phyloP scores from a whole-genome alignment of 768 basidiomycete species.

The Tricholoma sp. region DNA sequence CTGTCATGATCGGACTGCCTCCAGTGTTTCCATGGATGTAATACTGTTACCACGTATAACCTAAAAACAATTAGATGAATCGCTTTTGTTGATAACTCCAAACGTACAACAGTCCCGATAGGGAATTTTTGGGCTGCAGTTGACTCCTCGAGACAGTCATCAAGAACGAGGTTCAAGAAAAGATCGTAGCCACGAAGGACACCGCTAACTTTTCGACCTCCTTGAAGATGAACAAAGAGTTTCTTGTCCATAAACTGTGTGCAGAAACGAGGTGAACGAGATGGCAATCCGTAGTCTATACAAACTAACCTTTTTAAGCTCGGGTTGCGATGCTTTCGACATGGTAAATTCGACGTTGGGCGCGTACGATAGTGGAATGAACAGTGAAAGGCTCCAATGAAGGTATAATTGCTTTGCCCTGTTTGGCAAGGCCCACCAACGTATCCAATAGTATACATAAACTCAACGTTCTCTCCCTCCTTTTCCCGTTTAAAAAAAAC shows the following conservation, averaged over 20 bases:
- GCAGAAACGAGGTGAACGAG: slow-evolving; percentile 6
- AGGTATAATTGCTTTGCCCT: slow-evolving; percentile 26
- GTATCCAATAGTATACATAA: neutral
- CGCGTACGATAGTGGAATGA: slow-evolving; percentile 7
- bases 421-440: slow-evolving; percentile 23
- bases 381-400: slow-evolving; percentile 3
- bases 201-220: slow-evolving; percentile 94
- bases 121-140: slow-evolving; percentile 85
- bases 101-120: slow-evolving; percentile 86
- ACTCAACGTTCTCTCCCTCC: neutral
- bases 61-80: slow-evolving; percentile 35
- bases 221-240: slow-evolving; percentile 89
- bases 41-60: slow-evolving; percentile 97
- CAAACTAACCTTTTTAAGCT: slow-evolving; percentile 89
- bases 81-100: neutral
- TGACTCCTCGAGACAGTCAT: slow-evolving; percentile 91
- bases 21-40: slow-evolving; percentile 88
- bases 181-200: slow-evolving; percentile 95
- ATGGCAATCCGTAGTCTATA: neutral
- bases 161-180: slow-evolving; percentile 96
- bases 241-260: slow-evolving; percentile 99
- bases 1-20: slow-evolving; percentile 41
- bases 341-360: slow-evolving; percentile 35
- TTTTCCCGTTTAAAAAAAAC: neutral
- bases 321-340: slow-evolving; percentile 95